phyloP scores from a whole-genome alignment of 2,329 filamentous ascomycete species.

The Malbranchea zuffiana region DNA sequence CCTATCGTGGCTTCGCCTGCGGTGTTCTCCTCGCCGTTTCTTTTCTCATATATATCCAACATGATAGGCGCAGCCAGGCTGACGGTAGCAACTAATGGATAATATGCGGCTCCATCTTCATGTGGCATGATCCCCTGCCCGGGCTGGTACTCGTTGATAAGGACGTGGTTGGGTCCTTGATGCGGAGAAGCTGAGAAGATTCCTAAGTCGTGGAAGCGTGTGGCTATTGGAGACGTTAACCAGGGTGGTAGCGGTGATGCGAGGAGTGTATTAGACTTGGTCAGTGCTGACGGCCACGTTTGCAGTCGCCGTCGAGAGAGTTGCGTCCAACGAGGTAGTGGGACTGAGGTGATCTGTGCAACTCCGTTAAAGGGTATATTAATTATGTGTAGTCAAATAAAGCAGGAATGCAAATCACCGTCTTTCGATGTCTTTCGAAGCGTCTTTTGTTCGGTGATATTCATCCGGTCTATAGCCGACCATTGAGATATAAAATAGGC shows the following conservation, averaged over 20 bases:
- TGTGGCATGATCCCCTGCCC: constrained; percentile 96
- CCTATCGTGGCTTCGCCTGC: constrained; percentile 28
- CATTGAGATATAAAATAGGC: too few species aligned
- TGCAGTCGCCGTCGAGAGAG: constrained; percentile 84
- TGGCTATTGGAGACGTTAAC: constrained; percentile 59
- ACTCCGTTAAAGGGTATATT: too few species aligned
- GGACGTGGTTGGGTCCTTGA: constrained; percentile 69
- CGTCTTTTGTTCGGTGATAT: too few species aligned
- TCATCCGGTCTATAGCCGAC: too few species aligned
- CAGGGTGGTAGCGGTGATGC: constrained; percentile 60
- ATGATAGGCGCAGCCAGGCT: constrained; percentile 70
- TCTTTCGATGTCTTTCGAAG: too few species aligned
- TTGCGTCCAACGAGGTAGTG: constrained; percentile 71
- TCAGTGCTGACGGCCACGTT: constrained; percentile 76
- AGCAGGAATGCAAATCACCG: too few species aligned
- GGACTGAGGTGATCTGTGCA: constrained; percentile 52
- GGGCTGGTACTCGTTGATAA: constrained; percentile 83
- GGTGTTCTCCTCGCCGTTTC: constrained; percentile 39
- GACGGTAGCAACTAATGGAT: constrained; percentile 80
- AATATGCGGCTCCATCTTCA: constrained; percentile 82
- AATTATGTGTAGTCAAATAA: too few species aligned
- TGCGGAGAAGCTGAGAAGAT: constrained; percentile 60
- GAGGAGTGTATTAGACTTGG: constrained; percentile 62
- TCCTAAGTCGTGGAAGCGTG: constrained; percentile 38
- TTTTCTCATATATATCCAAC: constrained; percentile 61